A percentile compares a stretch with the other conserved stretches of the same genome.
phyloP scores from a whole-genome alignment of 2,329 filamentous ascomycete genomes.

The Aureobasidium mangrovei region DNA sequence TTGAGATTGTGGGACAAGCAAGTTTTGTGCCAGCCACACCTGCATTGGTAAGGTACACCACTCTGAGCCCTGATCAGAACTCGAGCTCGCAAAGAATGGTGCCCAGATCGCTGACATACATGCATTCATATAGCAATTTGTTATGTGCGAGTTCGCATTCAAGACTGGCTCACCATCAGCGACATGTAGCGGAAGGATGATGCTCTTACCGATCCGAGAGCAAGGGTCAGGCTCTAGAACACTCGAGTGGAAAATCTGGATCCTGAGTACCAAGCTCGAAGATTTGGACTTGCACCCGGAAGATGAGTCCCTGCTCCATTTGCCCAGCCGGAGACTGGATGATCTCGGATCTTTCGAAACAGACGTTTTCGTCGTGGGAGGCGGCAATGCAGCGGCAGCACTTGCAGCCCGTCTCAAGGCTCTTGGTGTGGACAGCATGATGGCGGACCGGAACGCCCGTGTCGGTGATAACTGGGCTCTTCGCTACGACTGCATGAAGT shows the following conservation, averaged over 20 bases:
- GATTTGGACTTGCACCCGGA: background rate
- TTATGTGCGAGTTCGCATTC: background rate
- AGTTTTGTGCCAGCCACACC: background rate
- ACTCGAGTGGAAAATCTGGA: background rate
- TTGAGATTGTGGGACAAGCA: background rate
- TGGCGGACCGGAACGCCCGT: conserved; percentile 29
- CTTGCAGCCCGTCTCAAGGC: conserved; percentile 33
- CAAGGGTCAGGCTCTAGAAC: background rate
- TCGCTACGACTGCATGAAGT: conserved; percentile 27
- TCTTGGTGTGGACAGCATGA: conserved; percentile 28
- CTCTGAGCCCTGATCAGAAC: too few relatives aligned
- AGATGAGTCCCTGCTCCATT: background rate
- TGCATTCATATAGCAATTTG: background rate
- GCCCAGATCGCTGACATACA: too few relatives aligned
- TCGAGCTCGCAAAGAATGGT: too few relatives aligned
- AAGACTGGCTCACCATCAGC: background rate
- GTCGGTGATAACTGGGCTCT: conserved; percentile 34
- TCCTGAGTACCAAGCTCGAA: background rate
- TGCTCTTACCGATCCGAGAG: background rate
- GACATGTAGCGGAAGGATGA: background rate
- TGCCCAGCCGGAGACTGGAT: too few relatives aligned
- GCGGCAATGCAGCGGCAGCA: conserved; percentile 17
- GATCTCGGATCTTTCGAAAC: background rate
- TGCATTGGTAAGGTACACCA: background rate
- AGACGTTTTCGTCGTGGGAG: background rate